These are phyloP conservation scores for Holtermannia corniformis DNA, from an alignment of 768 basidiomycete genomes.

Conservation along the genomic window DNA sequence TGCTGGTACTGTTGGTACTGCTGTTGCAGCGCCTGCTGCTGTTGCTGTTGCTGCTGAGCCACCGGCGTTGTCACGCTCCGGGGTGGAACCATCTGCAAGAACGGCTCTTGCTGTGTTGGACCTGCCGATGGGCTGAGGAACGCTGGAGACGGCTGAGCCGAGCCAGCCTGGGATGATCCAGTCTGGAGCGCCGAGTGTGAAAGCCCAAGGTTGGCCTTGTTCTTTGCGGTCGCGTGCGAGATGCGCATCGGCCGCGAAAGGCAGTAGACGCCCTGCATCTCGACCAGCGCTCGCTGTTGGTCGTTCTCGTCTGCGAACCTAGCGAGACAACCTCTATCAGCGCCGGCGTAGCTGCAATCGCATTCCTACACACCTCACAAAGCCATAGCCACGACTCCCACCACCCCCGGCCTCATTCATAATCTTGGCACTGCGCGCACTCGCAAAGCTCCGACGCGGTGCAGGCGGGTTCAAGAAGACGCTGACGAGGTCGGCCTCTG, in stretches of 20 bases:
- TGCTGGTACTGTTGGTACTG: neutral
- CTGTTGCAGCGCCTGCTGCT: neutral
- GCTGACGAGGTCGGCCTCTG: slow-evolving; percentile 89
- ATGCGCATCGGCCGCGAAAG: slow-evolving; percentile 53
- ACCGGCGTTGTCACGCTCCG: neutral
- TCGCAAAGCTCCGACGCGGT: slow-evolving; percentile 69
- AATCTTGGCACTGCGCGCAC: slow-evolving; percentile 92
- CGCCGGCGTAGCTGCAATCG: too few relatives aligned
- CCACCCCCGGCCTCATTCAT: slow-evolving; percentile 87
- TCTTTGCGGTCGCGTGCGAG: neutral
- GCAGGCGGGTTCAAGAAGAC: slow-evolving; percentile 45
- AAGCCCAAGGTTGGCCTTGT: neutral
- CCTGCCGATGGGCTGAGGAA: neutral
- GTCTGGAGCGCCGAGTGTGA: neutral
- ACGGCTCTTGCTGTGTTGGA: neutral
- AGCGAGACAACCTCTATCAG: too few relatives aligned
- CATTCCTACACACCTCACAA: too few relatives aligned
- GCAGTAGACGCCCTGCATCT: slow-evolving; percentile 83
- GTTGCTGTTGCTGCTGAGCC: neutral
- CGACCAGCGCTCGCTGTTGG: slow-evolving; percentile 77
- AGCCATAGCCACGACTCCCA: slow-evolving; percentile 85
- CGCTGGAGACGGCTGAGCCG: neutral
- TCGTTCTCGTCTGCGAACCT: slow-evolving; percentile 83
- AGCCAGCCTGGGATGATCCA: neutral
- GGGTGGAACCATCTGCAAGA: neutral